Evolutionary conservation across 257 asterid species (phyloP), one percentile per base, ranked within the genome.

Genomic region (Parsonsia alboflavescens): DNA sequence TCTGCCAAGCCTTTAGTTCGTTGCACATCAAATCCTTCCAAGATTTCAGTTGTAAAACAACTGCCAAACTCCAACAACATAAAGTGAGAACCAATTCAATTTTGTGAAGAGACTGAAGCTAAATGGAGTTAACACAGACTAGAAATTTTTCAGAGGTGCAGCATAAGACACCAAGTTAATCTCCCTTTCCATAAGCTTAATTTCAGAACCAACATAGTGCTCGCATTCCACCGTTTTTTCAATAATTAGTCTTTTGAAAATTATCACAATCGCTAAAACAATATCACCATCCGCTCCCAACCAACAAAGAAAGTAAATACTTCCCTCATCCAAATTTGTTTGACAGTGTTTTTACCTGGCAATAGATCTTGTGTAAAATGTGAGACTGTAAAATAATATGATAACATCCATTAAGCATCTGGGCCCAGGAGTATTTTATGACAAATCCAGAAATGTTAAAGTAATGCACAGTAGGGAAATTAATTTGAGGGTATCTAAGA

Each of bases 1-100:
- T 95, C 98, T 62, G 86, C 93, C 82, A 95, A 83, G 76, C 98
- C 89, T 79, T 73, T 82, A 68, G 99, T 92, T 84, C 99, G 82
- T 83, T 89, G 98, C 77, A 95, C 93, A 79, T 95, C 97, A 83
- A 95, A 94, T 67, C 99, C 99, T 86, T 95, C 99, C 90, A 92
- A 83, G 72, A 95, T 87, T 89, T 95, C 99, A 53, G 99, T 95
- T 6, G 99, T 95, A 88, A 92, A 92, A 84, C 99, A 95, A 78
- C 99, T 94, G 90, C 85, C 79, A 80, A 44, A 69, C 44, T 64
- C 61, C 78, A 84, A 69, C 69, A 63, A 63, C 56, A 67, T 44
- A 79, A 76, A 52, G 24, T 64, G 39, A 71, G 76, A 62, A 36
- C 56, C 36, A 69, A 76, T 52, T 56, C 21, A 58, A 44, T 33